A percentile compares a stretch with the other conserved stretches of the same genome.
These are phyloP conservation scores for Candida piceae DNA, from an alignment of 805 yeast genomes.

Conservation along the genomic window DNA sequence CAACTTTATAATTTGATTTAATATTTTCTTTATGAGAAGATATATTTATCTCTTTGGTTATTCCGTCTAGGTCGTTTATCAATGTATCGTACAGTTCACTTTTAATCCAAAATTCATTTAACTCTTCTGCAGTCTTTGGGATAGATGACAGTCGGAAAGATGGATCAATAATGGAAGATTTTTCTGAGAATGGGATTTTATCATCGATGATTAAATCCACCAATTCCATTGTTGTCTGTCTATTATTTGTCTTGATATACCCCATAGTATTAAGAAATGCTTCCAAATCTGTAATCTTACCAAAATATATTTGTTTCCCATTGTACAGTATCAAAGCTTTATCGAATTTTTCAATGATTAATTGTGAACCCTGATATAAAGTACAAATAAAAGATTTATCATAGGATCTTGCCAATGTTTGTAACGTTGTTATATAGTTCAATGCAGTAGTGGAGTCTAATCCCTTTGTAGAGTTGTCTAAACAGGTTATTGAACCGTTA, in stretches of 20 bases:
- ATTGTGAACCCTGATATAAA: constrained; percentile 54
- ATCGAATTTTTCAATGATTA: constrained; percentile 59
- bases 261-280: constrained; percentile 51
- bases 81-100: constrained; percentile 43
- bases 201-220: constrained; percentile 19
- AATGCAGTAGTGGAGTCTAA: constrained; percentile 80
- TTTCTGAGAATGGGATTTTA: constrained; percentile 9
- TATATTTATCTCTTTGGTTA: too few species aligned
- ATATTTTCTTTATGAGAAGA: too few species aligned
- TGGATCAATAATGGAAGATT: constrained; percentile 20
- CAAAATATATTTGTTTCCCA: constrained; percentile 61
- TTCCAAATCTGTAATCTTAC: constrained; percentile 51
- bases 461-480: constrained; percentile 86
- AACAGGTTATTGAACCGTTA: constrained; percentile 58
- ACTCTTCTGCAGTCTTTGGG: constrained; percentile 60
- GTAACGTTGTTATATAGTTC: constrained; percentile 64
- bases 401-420: constrained; percentile 27
- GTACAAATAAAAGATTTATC: constrained; percentile 14
- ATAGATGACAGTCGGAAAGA: constrained; percentile 28
- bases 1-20: constrained; percentile 41
- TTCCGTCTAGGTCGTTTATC: too few species aligned
- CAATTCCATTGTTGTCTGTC: constrained; percentile 23
- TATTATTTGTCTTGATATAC: constrained; percentile 24
- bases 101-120: constrained; percentile 51
- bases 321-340: constrained; percentile 55